Conservation (phyloP, 106 monocot genomes). For the Dioscorea zingiberensis region DNA sequence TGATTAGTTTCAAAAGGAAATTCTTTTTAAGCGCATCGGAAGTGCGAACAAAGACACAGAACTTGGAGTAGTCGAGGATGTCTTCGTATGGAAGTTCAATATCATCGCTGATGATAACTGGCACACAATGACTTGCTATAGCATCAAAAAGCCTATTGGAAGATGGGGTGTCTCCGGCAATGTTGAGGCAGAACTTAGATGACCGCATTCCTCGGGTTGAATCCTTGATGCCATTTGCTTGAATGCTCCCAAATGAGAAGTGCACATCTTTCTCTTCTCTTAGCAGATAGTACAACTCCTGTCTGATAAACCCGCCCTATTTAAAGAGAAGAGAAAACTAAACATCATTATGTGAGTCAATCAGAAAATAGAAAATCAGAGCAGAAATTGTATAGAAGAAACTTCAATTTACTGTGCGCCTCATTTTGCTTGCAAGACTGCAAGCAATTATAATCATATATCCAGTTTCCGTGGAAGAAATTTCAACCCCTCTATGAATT, state of each 20-base stretch:
- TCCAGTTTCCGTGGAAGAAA: too few species aligned
- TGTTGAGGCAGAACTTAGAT: conserved; percentile 60
- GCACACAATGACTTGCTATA: conserved; percentile 63
- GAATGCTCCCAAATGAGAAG: conserved; percentile 40
- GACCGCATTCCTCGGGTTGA: conserved; percentile 45
- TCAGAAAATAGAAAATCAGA: background rate
- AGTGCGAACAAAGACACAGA: conserved; percentile 59
- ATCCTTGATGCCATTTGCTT: conserved; percentile 27
- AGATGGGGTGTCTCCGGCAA: conserved; percentile 68
- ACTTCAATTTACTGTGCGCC: too few species aligned
- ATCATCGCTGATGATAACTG: conserved; percentile 68
- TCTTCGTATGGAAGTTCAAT: conserved; percentile 85
- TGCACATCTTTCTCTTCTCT: conserved; percentile 54
- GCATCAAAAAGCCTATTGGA: conserved; percentile 73
- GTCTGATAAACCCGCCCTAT: conserved; percentile 47
- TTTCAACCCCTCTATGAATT: too few species aligned
- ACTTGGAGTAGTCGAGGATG: conserved; percentile 62
- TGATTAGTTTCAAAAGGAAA: conserved; percentile 43
- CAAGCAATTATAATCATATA: too few species aligned
- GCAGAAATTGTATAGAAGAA: background rate
- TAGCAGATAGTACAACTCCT: conserved; percentile 59
- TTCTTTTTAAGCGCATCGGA: conserved; percentile 64
- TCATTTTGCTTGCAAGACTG: too few species aligned
- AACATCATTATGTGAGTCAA: background rate
- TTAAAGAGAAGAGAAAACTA: background rate